Conservation (phyloP, 2,329 filamentous ascomycete species). For the Xylariales sp. region DNA sequence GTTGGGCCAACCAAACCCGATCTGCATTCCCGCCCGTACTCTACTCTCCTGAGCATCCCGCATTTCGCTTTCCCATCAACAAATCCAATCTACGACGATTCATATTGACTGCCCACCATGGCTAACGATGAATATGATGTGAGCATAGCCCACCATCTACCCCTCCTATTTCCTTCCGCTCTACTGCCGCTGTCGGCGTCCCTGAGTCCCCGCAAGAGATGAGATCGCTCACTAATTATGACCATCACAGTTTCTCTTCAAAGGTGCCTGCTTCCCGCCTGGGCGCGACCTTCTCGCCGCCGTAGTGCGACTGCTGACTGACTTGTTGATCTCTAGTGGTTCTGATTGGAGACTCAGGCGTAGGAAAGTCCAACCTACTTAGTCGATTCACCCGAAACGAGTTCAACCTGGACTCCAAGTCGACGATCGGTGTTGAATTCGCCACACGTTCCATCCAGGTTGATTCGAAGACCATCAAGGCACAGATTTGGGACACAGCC, state of each 20-base stretch:
- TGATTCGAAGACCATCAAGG: conserved; percentile 99
- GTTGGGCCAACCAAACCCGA: conserved; percentile 9
- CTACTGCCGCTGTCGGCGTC: too few species aligned
- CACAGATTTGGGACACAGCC: conserved; percentile 99
- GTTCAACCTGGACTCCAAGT: conserved; percentile 99
- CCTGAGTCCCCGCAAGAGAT: too few species aligned
- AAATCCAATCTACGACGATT: conserved; percentile 12
- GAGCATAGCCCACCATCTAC: conserved; percentile 37
- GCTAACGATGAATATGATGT: conserved; percentile 99
- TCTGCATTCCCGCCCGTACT: conserved; percentile 8
- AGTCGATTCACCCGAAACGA: conserved; percentile 99
- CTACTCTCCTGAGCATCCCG: conserved; percentile 5
- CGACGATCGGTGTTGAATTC: conserved; percentile 98
- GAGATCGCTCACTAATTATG: conserved; percentile 31
- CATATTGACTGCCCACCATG: conserved; percentile 55
- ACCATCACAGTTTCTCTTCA: conserved; percentile 85
- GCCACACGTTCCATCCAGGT: conserved; percentile 98
- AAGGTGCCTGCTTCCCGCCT: conserved; percentile 58
- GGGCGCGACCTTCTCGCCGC: conserved; percentile 14
- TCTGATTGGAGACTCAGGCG: conserved; percentile 97
- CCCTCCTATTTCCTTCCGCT: conserved; percentile 21
- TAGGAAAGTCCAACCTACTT: conserved; percentile 99
- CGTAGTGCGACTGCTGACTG: conserved; percentile 26
- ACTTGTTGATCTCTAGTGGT: conserved; percentile 61
- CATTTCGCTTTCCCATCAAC: conserved; percentile 12